phyloP scores from a whole-genome alignment of 768 basidiomycete genomes.

The Asterophora lycoperdoides region DNA sequence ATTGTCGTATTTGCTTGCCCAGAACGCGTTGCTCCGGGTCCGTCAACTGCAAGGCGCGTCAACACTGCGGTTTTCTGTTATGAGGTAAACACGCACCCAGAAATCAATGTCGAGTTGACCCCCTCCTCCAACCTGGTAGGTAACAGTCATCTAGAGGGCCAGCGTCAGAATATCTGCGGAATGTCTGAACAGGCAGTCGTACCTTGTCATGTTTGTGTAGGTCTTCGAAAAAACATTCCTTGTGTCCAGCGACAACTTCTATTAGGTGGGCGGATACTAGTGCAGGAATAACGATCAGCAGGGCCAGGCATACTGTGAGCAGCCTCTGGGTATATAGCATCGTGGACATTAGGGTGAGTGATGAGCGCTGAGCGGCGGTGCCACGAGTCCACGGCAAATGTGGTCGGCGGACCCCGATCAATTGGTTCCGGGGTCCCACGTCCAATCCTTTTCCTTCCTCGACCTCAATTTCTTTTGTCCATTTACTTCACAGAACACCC shows the following conservation, averaged over 20 bases:
- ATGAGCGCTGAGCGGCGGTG: not conserved
- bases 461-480: conserved; percentile 13
- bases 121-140: conserved; percentile 97
- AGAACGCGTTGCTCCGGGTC: conserved; percentile 69
- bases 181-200: conserved; percentile 5
- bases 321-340: conserved; percentile 32
- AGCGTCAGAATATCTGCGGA: not conserved
- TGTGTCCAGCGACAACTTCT: conserved; percentile 71
- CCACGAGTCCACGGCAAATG: not conserved
- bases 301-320: conserved; percentile 34
- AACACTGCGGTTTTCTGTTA: conserved; percentile 2
- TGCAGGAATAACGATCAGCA: conserved; percentile 38
- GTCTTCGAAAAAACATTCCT: conserved; percentile 97
- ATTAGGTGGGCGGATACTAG: conserved; percentile 63
- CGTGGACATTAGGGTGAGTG: conserved; percentile 10
- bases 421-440: conserved; percentile 14
- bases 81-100: conserved; percentile 53
- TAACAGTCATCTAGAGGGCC: conserved; percentile 85
- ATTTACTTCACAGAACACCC: conserved; percentile 19
- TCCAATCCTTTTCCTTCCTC: not conserved
- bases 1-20: conserved; percentile 78
- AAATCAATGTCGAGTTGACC: conserved; percentile 98
- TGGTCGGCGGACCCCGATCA: conserved; percentile 15
- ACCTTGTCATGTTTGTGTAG: conserved; percentile 89
- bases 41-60: conserved; percentile 51